Base-by-base conservation (phyloP, 192 early-diverging fungal species). In the Backusella morwellensis region DNA sequence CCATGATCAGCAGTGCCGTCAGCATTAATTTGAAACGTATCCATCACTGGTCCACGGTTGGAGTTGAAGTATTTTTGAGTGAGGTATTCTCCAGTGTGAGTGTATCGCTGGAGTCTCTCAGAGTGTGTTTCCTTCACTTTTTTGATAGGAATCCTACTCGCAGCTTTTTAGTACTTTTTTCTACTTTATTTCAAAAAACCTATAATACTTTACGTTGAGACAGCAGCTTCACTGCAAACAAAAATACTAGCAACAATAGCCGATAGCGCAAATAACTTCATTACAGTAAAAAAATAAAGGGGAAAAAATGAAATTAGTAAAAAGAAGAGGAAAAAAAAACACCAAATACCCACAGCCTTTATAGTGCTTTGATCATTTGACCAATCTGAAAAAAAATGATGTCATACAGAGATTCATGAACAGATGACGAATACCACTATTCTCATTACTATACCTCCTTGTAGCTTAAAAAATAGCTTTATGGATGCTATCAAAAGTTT, bases 61-160 rank as follows among this genome's bases (percentile, higher is more conserved):
- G 74, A 38, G 26, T 87, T 89, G 87, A 92, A 91, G 89, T 95
- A 95, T 83, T 95, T 95, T 81, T 94, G 93, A 52, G 88, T 85
- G 50, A 95, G 85, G 78, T 91, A 90, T 41, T 82, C 77, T 54
- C 92, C 90, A 35, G 90, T 86, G 78, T 90, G 87, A 34, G 87
- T 81, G 66, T 91, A 90, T 73, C 92, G 90, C 44, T 88, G 83
- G 44, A 93, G 80, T 70, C 84, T 85, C 68, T 91, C 86, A 23
- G 88, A 84, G 35, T 90, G 83, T 12, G 93, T 87, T 63, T 94
- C 86, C 12, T 78, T 36, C 15, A 88, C 75, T 86, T 93, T 93
- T 83, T 94, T 94, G 78, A 95, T 81, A 29, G 80, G 73, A 56
- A 91, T 77, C 40, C 89, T 91, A 63, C 41, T 47, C 26, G 4